phyloP scores from a whole-genome alignment of 805 yeast species.

The Yamadazyma phyllophila region DNA sequence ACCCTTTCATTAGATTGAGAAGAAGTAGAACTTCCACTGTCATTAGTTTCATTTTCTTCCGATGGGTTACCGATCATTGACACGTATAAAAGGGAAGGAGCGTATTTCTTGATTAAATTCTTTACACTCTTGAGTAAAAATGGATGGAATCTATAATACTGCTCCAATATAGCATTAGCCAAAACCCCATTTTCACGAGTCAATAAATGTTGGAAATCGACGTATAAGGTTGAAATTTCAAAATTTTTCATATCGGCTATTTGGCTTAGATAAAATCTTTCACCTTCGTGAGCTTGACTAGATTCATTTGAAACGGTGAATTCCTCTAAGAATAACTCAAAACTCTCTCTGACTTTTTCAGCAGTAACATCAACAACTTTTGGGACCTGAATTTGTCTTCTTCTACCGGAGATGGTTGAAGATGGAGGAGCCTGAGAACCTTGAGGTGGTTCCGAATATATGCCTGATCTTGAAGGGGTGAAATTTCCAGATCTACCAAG shows the following conservation, averaged over 20 bases:
- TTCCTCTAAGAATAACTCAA: constrained; percentile 77
- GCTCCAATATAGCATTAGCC: constrained; percentile 86
- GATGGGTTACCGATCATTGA: constrained; percentile 40
- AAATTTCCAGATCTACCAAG: constrained; percentile 31
- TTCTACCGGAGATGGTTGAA: constrained; percentile 35
- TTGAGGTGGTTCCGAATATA: constrained; percentile 21
- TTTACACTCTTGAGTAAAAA: constrained; percentile 74
- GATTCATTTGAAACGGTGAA: constrained; percentile 37
- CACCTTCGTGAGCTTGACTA: constrained; percentile 35
- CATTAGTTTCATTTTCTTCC: constrained; percentile 26
- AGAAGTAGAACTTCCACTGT: constrained; percentile 30
- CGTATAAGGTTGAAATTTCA: constrained; percentile 74
- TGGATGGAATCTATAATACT: constrained; percentile 90
- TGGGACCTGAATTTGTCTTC: constrained; percentile 67
- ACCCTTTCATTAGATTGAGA: constrained; percentile 60
- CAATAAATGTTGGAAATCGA: constrained; percentile 78
- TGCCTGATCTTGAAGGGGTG: constrained; percentile 27
- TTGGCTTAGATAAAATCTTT: constrained; percentile 71
- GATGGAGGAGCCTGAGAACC: constrained; percentile 12
- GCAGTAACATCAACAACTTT: constrained; percentile 90
- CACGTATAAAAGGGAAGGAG: constrained; percentile 59
- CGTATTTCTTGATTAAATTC: constrained; percentile 67
- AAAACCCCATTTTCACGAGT: constrained; percentile 80
- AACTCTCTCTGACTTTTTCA: constrained; percentile 88
- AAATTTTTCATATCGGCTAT: constrained; percentile 75